These are phyloP conservation scores for Nephelium lappaceum DNA, from an alignment of 345 rosid genomes.

Conservation along the genomic window DNA sequence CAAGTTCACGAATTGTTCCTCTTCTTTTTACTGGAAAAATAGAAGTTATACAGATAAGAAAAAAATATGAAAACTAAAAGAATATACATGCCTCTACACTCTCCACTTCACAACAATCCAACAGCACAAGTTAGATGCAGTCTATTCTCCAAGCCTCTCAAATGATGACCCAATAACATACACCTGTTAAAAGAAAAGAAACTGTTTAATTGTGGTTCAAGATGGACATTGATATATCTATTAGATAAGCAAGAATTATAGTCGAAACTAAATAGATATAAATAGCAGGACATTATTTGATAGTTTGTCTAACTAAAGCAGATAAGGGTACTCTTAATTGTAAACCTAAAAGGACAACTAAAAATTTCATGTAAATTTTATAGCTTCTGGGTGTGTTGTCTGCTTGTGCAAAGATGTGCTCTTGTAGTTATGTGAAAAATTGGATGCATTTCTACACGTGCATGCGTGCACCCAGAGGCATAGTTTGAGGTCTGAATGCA, in stretches of 20 bases:
- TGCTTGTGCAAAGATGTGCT: no score
- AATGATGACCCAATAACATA: constrained; percentile 91
- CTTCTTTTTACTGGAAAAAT: constrained; percentile 8
- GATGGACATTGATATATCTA: neutral
- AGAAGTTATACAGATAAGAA: constrained; percentile 8
- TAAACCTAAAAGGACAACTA: neutral
- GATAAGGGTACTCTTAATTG: neutral
- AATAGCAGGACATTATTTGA: neutral
- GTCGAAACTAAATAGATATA: neutral
- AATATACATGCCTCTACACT: constrained; percentile 47
- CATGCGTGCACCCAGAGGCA: neutral
- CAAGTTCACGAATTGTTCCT: neutral
- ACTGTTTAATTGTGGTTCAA: constrained; percentile 8
- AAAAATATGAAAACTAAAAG: constrained; percentile 26
- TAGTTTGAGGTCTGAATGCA: neutral
- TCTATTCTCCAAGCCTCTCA: constrained; percentile 93
- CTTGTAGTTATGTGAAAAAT: neutral
- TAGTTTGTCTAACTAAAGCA: neutral
- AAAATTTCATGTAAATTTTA: neutral
- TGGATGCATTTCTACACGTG: neutral
- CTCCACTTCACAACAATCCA: constrained; percentile 68
- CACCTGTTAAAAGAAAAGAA: constrained; percentile 58
- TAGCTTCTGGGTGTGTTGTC: neutral
- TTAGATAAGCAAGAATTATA: neutral
- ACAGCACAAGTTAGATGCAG: constrained; percentile 87